Evolutionary conservation across 2,329 filamentous ascomycete genomes (phyloP), one percentile per base, ranked within the genome.

Genomic region (Penicillium paneum): DNA sequence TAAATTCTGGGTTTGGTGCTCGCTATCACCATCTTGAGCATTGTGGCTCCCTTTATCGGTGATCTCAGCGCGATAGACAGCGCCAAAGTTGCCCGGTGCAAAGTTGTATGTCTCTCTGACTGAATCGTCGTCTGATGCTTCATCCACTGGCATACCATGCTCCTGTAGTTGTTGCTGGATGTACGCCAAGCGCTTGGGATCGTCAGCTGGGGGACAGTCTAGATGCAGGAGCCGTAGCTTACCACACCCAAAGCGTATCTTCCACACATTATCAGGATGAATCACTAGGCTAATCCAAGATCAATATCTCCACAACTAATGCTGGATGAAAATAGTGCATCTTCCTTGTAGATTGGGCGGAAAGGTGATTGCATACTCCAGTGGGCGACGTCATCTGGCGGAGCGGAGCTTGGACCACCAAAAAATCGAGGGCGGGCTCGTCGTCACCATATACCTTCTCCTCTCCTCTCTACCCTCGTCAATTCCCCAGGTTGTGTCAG

Each of bases 101-200:
- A 99, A 95, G 71, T 97, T 97, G 76, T 95, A 96, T 34, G 83
- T 91, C 67, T 90, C 88, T 35, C 89, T 83, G 32, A 85, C 76
- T 43, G 78, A 82, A 17, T 90, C 84, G 63, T 96, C 90, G 4
- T 83, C 81, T 0, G 90, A 89, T 0, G 83, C 84, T 53, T 91
- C 84, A 54, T 87, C 80, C 3, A 90, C 84, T 2, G 81, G 82
- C 83, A 96, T 89, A 57, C 87, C 80, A 64, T 91, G 82, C 34
- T 91, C 81, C 65, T 89, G 81, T 7, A 97, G 78, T 70, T 88
- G 85, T 52, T 80, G 82, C 49, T 88, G 87, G 54, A 96, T 81
- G 69, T 91, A 87, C 24, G 86, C 87, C 34, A 90, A 87, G 58
- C 90, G 83, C 90, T 95, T 64, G 40, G 5, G 42, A 52, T 54